These are phyloP conservation scores for Tolypocladium ophioglossoides DNA, from an alignment of 2,329 filamentous ascomycete species.

Conservation along the genomic window DNA sequence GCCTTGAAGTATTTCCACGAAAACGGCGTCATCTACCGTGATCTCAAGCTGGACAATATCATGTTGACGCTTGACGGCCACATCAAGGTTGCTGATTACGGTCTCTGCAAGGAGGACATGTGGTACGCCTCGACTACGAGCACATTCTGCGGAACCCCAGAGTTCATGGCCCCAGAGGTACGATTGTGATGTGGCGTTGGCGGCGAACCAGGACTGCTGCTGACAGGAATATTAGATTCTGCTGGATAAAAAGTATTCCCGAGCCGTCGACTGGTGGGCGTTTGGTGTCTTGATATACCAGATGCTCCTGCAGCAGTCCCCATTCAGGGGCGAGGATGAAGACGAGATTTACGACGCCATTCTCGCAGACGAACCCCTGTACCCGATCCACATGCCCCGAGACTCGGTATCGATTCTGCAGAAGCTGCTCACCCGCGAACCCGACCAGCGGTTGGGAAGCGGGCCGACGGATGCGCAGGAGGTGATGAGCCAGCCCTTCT, in stretches of 20 bases:
- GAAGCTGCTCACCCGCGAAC: slow-evolving; percentile 91
- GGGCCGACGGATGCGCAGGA: slow-evolving; percentile 96
- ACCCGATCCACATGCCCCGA: slow-evolving; percentile 96
- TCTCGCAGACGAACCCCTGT: slow-evolving; percentile 90
- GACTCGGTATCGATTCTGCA: slow-evolving; percentile 97
- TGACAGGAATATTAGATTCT: slow-evolving; percentile 56
- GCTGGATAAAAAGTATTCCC: slow-evolving; percentile 94
- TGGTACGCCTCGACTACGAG: slow-evolving; percentile 96
- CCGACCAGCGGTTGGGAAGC: slow-evolving; percentile 82
- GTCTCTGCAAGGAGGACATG: slow-evolving; percentile 99
- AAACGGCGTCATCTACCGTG: slow-evolving; percentile 97
- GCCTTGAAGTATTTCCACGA: slow-evolving; percentile 99
- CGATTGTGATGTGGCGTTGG: slow-evolving; percentile 9
- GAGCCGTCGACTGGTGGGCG: slow-evolving; percentile 98
- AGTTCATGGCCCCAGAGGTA: slow-evolving; percentile 98
- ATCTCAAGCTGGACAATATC: slow-evolving; percentile 90
- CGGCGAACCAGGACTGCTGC: slow-evolving; percentile 4
- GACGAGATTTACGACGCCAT: slow-evolving; percentile 99
- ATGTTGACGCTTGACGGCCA: slow-evolving; percentile 89
- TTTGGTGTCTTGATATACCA: slow-evolving; percentile 99
- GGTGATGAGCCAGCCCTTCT: slow-evolving; percentile 98
- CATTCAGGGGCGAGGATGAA: slow-evolving; percentile 96
- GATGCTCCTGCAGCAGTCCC: slow-evolving; percentile 97
- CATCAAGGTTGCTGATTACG: slow-evolving; percentile 97
- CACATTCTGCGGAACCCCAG: slow-evolving; percentile 98